Base-by-base conservation (phyloP, 2,329 filamentous ascomycete species). In the Orbilia blumenaviensis region DNA sequence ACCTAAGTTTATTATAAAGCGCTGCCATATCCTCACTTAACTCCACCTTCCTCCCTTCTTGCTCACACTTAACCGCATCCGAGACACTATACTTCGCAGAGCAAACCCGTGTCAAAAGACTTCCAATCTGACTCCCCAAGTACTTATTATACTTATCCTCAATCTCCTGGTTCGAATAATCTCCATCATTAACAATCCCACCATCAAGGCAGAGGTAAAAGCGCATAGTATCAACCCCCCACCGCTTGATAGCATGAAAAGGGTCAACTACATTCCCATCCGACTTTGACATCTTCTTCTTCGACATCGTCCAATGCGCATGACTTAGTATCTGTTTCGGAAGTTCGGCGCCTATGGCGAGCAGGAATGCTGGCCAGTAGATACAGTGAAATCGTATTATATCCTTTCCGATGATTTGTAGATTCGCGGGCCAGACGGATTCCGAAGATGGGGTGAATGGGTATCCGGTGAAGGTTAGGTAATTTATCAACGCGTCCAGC, bases 341-440 rank as follows among this genome's bases (percentile, higher is more conserved):
- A 0, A 92, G 85, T 0, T 92, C 91, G 3, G 98, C 86, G 61
- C 90, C 89, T 12, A 97, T 85, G 0, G 95, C 94, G 87, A 99
- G 91, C 14, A 99, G 89, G 79, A 99, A 91, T 2, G 95, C 95
- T 0, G 95, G 95, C 95, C 96, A 99, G 85, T 99, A 99, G 54
- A 99, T 90, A 83, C 92, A 94, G 82, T 99, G 96, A 83, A 99
- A 99, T 16, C 93, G 91, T 69, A 96, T 86, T 78, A 99, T 99
- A 82, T 99, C 95, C 83, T 99, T 99, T 56, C 95, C 95, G 66
- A 99, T 90, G 25, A 99, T 89, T 50, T 99, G 95, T 16, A 95
- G 87, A 82, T 99, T 90, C 7, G 93, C 92, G 3, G 95, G 95
- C 94, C 95, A 99, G 23, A 92, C 89, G 58, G 87, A 87, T 18